Conservation (phyloP, 1,284 basidiomycete genomes). For the Leccinum fallax region DNA sequence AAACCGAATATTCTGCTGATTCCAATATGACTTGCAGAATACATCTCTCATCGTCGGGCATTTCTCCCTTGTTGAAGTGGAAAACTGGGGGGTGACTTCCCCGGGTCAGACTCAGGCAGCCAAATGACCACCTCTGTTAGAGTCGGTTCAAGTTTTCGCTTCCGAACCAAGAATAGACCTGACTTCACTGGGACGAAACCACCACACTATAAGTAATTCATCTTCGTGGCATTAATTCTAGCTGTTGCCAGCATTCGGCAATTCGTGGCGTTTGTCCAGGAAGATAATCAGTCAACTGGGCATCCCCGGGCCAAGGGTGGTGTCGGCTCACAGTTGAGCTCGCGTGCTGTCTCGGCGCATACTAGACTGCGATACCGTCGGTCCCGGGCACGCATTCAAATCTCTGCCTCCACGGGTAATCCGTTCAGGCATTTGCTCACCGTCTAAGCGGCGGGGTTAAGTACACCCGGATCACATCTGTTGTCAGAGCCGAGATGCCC, state of each 20-base stretch:
- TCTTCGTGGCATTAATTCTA: too few relatives aligned
- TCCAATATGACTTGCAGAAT: not conserved
- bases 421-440: slow-evolving; percentile 82
- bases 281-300: not conserved
- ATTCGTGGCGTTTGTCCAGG: not conserved
- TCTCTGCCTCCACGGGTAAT: slow-evolving; percentile 76
- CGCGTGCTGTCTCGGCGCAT: slow-evolving; percentile 74
- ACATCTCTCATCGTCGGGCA: not conserved
- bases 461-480: slow-evolving; percentile 40
- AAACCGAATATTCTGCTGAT: not conserved
- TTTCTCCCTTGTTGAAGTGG: not conserved
- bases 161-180: not conserved
- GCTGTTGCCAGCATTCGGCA: too few relatives aligned
- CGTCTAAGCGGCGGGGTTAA: slow-evolving; percentile 70
- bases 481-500: not conserved
- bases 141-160: not conserved
- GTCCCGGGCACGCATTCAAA: slow-evolving; percentile 66
- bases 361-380: slow-evolving; percentile 83
- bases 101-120: not conserved
- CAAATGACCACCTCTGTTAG: not conserved
- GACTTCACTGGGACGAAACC: not conserved
- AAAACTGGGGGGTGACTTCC: too few relatives aligned
- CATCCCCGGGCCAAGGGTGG: not conserved
- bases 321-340: not conserved
- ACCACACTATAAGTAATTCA: too few relatives aligned